Evolutionary conservation across 2,329 filamentous ascomycete genomes (phyloP).

Genomic region (Rhinocladiella similis): DNA sequence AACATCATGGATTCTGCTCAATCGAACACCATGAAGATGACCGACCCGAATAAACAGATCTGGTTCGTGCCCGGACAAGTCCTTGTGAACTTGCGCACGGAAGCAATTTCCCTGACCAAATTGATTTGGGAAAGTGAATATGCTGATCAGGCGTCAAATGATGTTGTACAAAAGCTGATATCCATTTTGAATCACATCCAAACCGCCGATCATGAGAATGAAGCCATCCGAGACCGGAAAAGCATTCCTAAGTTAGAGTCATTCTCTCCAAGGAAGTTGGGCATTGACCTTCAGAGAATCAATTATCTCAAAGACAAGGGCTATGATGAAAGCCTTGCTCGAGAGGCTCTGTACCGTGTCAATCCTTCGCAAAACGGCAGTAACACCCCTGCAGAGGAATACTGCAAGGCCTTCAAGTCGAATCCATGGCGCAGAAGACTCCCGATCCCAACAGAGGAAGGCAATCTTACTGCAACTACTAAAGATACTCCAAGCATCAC

Average conservation of each 20-base stretch:
- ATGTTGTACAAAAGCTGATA: slow-evolving; percentile 75
- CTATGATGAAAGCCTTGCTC: slow-evolving; percentile 62
- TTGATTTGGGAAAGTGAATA: slow-evolving; percentile 78
- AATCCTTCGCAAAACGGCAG: slow-evolving; percentile 56
- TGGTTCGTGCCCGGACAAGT: slow-evolving; percentile 72
- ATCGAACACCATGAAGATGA: slow-evolving; percentile 54
- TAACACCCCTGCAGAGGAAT: slow-evolving; percentile 61
- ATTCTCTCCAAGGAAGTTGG: slow-evolving; percentile 53
- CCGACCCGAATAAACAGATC: slow-evolving; percentile 58
- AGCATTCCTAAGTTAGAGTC: slow-evolving; percentile 52
- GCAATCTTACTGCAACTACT: slow-evolving; percentile 28
- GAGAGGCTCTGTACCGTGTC: slow-evolving; percentile 80
- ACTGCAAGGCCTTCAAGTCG: slow-evolving; percentile 66
- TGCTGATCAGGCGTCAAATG: slow-evolving; percentile 75
- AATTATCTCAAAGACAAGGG: slow-evolving; percentile 47
- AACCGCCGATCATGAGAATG: slow-evolving; percentile 72
- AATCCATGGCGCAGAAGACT: slow-evolving; percentile 62
- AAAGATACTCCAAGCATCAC: slow-evolving; percentile 23
- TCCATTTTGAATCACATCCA: slow-evolving; percentile 80
- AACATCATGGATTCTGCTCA: slow-evolving; percentile 75
- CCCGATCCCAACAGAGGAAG: slow-evolving; percentile 54
- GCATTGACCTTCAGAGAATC: slow-evolving; percentile 51
- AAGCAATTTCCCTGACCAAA: slow-evolving; percentile 72
- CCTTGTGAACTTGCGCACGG: slow-evolving; percentile 79
- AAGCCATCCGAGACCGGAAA: slow-evolving; percentile 63